These are phyloP conservation scores for Acmispon strigosus DNA, from an alignment of 306 rosid species.

Conservation along the genomic window DNA sequence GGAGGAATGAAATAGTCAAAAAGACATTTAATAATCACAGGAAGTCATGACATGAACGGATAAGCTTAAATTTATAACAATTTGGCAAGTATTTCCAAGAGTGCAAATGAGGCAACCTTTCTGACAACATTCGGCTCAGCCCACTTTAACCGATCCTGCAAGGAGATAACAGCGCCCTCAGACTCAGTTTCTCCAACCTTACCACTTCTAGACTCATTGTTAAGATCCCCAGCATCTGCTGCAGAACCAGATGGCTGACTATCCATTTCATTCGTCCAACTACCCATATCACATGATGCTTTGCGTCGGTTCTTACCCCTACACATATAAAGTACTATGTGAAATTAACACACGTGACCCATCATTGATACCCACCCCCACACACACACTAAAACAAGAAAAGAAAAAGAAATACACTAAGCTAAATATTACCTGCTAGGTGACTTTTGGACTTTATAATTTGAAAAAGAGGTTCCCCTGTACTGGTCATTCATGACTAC, in stretches of 20 bases:
- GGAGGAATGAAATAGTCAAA: neutral
- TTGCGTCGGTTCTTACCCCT: constrained; percentile 63
- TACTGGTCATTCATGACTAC: constrained; percentile 53
- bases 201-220: constrained; percentile 41
- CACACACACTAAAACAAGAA: neutral
- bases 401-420: neutral
- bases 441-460: constrained; percentile 57
- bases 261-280: constrained; percentile 63
- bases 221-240: constrained; percentile 36
- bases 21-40: constrained; percentile 7
- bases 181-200: constrained; percentile 54
- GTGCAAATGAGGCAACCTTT: constrained; percentile 39
- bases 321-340: constrained; percentile 28
- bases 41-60: neutral
- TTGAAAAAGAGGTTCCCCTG: constrained; percentile 46
- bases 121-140: constrained; percentile 52
- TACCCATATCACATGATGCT: constrained; percentile 39
- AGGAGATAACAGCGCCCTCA: constrained; percentile 35
- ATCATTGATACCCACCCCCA: neutral
- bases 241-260: constrained; percentile 50
- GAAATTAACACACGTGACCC: neutral
- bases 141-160: constrained; percentile 50
- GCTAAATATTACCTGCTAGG: constrained; percentile 51
- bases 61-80: neutral
- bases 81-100: constrained; percentile 2